A percentile compares a stretch with the other conserved stretches of the same genome.
Evolutionary conservation across 192 early-diverging fungal species (phyloP).

Genomic region (Linnemannia schmuckeri): DNA sequence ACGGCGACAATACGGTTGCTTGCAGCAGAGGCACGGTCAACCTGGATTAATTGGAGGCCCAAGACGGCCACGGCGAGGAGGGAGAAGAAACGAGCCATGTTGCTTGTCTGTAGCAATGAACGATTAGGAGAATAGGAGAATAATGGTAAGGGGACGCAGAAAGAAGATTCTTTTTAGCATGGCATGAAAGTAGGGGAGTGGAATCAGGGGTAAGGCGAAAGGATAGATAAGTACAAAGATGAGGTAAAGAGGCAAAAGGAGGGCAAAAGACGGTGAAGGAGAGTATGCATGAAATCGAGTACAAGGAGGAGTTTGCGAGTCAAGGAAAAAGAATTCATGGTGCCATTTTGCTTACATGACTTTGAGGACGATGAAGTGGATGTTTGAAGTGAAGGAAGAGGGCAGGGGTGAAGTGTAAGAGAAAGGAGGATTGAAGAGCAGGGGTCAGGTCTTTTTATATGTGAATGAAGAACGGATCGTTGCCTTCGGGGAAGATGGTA

Average conservation of each 20-base stretch:
- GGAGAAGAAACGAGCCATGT: not conserved
- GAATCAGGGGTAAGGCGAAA: not conserved
- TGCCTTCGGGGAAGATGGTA: not conserved
- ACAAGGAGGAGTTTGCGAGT: not conserved
- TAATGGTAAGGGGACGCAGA: not conserved
- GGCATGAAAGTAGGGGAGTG: not conserved
- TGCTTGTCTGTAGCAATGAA: not conserved
- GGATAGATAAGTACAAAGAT: not conserved
- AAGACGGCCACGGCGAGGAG: not conserved
- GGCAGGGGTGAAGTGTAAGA: not conserved
- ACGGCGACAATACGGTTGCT: constrained; percentile 71
- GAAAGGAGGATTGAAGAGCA: not conserved
- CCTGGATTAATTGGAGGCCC: constrained; percentile 3
- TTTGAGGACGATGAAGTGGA: not conserved
- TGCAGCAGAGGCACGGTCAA: not conserved
- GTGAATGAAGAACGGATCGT: not conserved
- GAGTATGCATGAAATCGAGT: not conserved
- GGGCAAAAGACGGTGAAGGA: not conserved
- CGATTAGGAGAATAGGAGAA: not conserved
- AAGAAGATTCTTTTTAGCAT: not conserved
- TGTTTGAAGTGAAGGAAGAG: not conserved
- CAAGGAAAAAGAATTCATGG: not conserved
- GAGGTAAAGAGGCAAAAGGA: not conserved
- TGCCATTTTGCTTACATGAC: not conserved
- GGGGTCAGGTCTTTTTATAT: not conserved